Base-by-base conservation (phyloP, 208 protist genomes). In the Trypanosoma grayi region DNA sequence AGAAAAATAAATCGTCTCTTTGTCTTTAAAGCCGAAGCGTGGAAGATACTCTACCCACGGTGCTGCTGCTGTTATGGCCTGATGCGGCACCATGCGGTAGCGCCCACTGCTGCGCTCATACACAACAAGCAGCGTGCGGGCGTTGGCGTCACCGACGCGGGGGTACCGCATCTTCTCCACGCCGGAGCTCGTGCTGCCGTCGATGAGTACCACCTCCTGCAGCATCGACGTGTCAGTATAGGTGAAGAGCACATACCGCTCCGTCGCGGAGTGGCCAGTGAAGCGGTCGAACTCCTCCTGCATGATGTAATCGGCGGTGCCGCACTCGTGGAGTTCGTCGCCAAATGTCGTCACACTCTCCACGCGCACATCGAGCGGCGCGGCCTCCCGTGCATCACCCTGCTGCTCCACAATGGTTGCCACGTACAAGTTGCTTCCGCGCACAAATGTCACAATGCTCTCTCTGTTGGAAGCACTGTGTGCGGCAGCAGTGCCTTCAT, bases 201-300 rank as follows among this genome's bases (percentile, higher is more conserved):
- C 75, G 44, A 90, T 70, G 57, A 92, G 64, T 27, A 74, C 41
- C 0, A 92, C 77, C 8, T 73, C 67, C 9, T 83, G 73, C 68
- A 91, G 81, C 69, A 67, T 79, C 16, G 83, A 72, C 6, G 65
- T 75, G 68, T 95, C 89, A 7, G 71, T 95, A 75, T 88, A 90
- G 51, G 70, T 83, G 67, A 83, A 90, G 11, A 93, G 11, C 16
- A 92, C 52, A 60, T 83, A 81, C 20, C 72, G 60, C n/a, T 75
- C 70, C n/a, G 77, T 86, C 10, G 89, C 75, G 41, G 82, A 93
- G 63, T 94, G 89, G 10, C 87, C 90, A 13, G 87, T 95, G 67
- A 83, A 92, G 25, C 91, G 80, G 46, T 57, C 61, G 55, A 97
- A 97, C 60, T 97, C 93, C 56, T 97, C 93, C 50, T 97, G 93